These are phyloP conservation scores for Kwoniella botswanensis DNA, from an alignment of 768 basidiomycete genomes.

Conservation along the genomic window DNA sequence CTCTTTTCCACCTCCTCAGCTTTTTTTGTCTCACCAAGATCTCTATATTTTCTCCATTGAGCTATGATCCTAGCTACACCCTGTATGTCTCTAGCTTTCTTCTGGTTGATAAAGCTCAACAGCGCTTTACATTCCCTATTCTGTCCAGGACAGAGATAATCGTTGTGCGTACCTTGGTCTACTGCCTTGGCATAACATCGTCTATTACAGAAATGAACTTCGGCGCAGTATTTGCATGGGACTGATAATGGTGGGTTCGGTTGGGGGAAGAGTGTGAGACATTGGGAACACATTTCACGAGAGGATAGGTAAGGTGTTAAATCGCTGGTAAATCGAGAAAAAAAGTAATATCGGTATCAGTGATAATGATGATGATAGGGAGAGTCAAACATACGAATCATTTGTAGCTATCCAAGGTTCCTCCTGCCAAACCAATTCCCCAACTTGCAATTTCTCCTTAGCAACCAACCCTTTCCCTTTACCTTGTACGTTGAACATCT, in stretches of 20 bases:
- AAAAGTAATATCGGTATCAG: no score
- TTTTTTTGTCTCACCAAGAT: conserved; percentile 60
- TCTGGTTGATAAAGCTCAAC: conserved; percentile 66
- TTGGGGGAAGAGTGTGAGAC: conserved; percentile 69
- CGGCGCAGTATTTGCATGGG: conserved; percentile 64
- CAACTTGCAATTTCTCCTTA: conserved; percentile 68
- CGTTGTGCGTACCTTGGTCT: conserved; percentile 64
- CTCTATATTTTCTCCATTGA: conserved; percentile 66
- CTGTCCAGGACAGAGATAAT: conserved; percentile 73
- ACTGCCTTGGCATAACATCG: conserved; percentile 71
- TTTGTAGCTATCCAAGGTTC: conserved; percentile 56
- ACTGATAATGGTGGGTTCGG: conserved; percentile 61
- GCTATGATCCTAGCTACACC: conserved; percentile 73
- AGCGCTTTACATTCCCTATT: conserved; percentile 73
- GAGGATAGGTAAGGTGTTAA: conserved; percentile 71
- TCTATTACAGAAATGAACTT: conserved; percentile 77
- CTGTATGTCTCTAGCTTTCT: conserved; percentile 76
- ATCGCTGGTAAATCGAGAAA: conserved; percentile 63
- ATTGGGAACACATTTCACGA: conserved; percentile 71
- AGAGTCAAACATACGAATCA: conserved; percentile 17
- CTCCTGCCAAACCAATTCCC: conserved; percentile 82
- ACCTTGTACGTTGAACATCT: conserved; percentile 66
- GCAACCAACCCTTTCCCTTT: conserved; percentile 88
- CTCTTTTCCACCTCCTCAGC: conserved; percentile 64
- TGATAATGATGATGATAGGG: no score